phyloP scores from a whole-genome alignment of 768 basidiomycete genomes.

The Podaxis carcinomalis region DNA sequence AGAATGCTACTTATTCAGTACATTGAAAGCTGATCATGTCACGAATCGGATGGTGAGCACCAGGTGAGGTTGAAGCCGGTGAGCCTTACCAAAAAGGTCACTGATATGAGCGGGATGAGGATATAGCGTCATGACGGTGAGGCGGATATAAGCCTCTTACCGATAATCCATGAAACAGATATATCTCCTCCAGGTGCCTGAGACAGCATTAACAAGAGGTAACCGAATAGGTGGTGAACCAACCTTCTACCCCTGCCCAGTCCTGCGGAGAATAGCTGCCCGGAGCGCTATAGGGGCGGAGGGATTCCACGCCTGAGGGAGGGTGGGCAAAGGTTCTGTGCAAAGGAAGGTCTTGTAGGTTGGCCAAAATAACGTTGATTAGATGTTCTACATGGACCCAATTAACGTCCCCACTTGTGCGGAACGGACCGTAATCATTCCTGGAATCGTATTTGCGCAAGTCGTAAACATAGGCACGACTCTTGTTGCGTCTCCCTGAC shows the following conservation, averaged over 20 bases:
- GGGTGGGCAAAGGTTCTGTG: constrained; percentile 36
- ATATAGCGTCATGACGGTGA: neutral
- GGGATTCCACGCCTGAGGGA: constrained; percentile 45
- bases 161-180: constrained; percentile 80
- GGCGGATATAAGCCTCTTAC: constrained; percentile 25
- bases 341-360: constrained; percentile 43
- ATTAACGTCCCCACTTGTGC: constrained; percentile 37
- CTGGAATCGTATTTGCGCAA: constrained; percentile 49
- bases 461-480: constrained; percentile 61
- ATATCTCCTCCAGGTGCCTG: constrained; percentile 67
- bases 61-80: neutral
- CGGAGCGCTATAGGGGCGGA: constrained; percentile 52
- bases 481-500: constrained; percentile 34
- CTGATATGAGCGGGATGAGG: constrained; percentile 15
- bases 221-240: neutral
- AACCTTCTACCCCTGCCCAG: constrained; percentile 73
- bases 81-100: constrained; percentile 39
- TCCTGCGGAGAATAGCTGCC: constrained; percentile 35
- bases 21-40: constrained; percentile 39
- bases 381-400: constrained; percentile 66
- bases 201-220: neutral
- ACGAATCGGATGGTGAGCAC: neutral
- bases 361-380: constrained; percentile 47
- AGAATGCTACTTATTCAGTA: constrained; percentile 20
- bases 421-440: constrained; percentile 60